phyloP scores from a whole-genome alignment of 805 yeast species.

The Kuraishia floccosa region DNA sequence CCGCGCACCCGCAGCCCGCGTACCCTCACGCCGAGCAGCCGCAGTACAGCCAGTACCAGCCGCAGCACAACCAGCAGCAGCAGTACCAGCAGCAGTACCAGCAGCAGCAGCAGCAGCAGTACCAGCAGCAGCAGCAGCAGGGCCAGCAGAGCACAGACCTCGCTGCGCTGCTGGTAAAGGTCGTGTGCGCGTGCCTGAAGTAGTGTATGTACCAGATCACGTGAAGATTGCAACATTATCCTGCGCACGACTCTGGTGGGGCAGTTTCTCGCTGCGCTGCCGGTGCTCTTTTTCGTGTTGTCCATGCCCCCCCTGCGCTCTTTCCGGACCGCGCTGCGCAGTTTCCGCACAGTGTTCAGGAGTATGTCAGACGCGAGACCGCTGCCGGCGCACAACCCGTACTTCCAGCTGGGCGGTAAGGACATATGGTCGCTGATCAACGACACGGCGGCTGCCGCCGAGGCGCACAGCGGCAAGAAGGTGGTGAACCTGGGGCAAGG shows the following conservation, averaged over 20 bases:
- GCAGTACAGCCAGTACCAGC: constrained; percentile 12
- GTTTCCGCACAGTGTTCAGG: too few relatives aligned
- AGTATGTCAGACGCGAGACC: neutral
- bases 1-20: constrained; percentile 3
- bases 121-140: constrained; percentile 12
- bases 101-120: constrained; percentile 17
- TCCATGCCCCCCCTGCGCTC: too few relatives aligned
- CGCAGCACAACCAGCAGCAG: constrained; percentile 10
- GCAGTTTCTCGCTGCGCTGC: too few relatives aligned
- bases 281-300: too few relatives aligned
- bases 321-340: too few relatives aligned
- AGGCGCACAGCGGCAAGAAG: constrained; percentile 56
- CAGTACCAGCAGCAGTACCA: constrained; percentile 14
- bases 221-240: too few relatives aligned
- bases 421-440: constrained; percentile 95
- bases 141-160: constrained; percentile 14
- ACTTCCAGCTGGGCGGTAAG: constrained; percentile 61
- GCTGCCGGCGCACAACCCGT: constrained; percentile 45
- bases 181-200: constrained; percentile 8
- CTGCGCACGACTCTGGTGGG: too few relatives aligned
- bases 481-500: constrained; percentile 93
- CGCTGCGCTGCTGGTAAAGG: constrained; percentile 14
- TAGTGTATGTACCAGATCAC: too few relatives aligned
- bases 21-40: too few relatives aligned
- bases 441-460: constrained; percentile 86